Base-by-base conservation (phyloP, 2,329 filamentous ascomycete species). In the Cadophora gregata region DNA sequence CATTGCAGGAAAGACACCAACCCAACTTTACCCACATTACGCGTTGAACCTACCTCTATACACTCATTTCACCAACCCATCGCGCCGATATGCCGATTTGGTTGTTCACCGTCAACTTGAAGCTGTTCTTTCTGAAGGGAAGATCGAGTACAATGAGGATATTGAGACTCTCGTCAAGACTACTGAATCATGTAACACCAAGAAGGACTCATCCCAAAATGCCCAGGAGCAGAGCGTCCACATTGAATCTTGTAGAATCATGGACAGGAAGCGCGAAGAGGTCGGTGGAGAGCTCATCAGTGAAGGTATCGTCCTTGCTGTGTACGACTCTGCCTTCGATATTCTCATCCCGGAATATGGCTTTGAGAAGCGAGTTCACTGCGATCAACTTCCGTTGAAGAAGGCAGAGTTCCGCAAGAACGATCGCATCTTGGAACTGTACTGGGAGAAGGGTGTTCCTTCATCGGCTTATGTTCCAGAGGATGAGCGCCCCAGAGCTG, bases 331-430 rank as follows among this genome's bases (percentile, higher is more conserved):
- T 31, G 96, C 96, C 24, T 99, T 99, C 78, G 96, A 99, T 79
- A 93, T 99, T 51, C 86, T 99, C 70, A 98, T 99, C 78, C 96
- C 96, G 6, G 94, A 99, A 78, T 99, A 93, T 84, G 96, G 96
- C 72, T 98, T 99, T 73, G 96, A 99, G 84, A 99, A 99, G 88
- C 93, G 96, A 71, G 96, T 99, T 62, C 96, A 99, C 81, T 99
- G 96, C 78, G 96, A 99, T 77, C 96, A 99, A 83, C 85, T 99
- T 77, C 96, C 96, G 33, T 83, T 99, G 73, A 95, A 98, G 87
- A 99, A 99, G 85, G 96, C 96, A n/a, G 96, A 99, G 78, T 99
- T 96, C 81, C 90, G 96, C 80, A 98, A 98, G 85, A 93, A 97
- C 78, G 93, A 94, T 82, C 89, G 96, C 64, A 88, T 98, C 33